Percentiles rank a stretch among this genome's conserved stretches.
Evolutionary conservation across 768 basidiomycete species (phyloP).

Genomic region (Tremella fuciformis): DNA sequence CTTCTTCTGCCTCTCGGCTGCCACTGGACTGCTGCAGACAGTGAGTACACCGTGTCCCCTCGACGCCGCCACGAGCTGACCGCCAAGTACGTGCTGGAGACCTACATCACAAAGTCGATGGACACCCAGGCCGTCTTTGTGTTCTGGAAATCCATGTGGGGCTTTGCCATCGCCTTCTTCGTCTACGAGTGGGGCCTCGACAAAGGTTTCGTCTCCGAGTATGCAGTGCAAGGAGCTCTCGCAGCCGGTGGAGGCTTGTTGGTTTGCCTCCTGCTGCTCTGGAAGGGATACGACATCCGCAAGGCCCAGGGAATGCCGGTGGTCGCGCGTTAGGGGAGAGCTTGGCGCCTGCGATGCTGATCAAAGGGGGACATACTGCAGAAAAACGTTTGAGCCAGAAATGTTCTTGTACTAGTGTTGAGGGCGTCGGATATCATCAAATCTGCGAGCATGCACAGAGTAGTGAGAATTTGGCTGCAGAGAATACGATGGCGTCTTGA

Average conservation of each 20-base stretch:
- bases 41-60: too few relatives aligned
- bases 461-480: too few relatives aligned
- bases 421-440: too few relatives aligned
- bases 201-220: constrained; percentile 15
- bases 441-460: too few relatives aligned
- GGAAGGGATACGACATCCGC: constrained; percentile 27
- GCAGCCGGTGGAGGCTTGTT: constrained; percentile 23
- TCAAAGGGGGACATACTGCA: too few relatives aligned
- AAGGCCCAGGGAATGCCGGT: constrained; percentile 33
- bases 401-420: too few relatives aligned
- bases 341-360: too few relatives aligned
- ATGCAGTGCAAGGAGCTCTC: constrained; percentile 27
- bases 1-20: constrained; percentile 31
- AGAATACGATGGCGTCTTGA: too few relatives aligned
- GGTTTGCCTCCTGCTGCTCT: constrained; percentile 18
- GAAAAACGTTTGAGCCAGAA: too few relatives aligned
- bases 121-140: constrained; percentile 35
- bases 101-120: constrained; percentile 26
- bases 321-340: background rate
- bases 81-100: constrained; percentile 40
- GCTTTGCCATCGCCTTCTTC: constrained; percentile 28
- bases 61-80: too few relatives aligned
- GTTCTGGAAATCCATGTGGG: constrained; percentile 41
- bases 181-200: constrained; percentile 22
- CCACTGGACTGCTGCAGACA: constrained; percentile 34